Base-by-base conservation (phyloP, 23 red algal genomes). In the Gracilariopsis chorda region DNA sequence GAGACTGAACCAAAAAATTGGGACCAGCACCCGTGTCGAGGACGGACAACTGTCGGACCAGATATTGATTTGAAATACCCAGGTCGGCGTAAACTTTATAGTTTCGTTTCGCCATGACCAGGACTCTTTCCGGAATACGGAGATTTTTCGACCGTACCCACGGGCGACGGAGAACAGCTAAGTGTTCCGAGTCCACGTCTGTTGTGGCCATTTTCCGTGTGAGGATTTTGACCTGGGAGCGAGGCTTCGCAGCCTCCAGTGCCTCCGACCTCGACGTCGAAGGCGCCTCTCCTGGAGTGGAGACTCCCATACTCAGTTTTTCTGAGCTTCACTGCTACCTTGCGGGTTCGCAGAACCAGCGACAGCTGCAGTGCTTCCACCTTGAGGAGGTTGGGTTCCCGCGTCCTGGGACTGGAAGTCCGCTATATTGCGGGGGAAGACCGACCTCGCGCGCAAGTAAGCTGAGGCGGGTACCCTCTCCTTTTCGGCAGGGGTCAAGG, bases 21-120 rank as follows among this genome's bases (percentile, higher is more conserved):
- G 77, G 49, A 25, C 48, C 77, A 8, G 48, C 77, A 25, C 77
- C 77, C 12, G 48, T 82, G 77, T 82, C 2, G 14, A 82, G 55
- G 0, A 82, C 44, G 29, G 77, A 11, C 1, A 82, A 24, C 11
- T 27, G 40, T 42, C 70, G 40, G 29, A 2, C 47, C 70, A 49
- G 2, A 14, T 44, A 40, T 42, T 43, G 47, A 13, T 43, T 12
- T 44, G 70, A 7, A 7, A 49, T 3, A 19, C 70, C 37, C 14
- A 77, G 40, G 40, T 77, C 70, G 40, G 70, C 70, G 47, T 76
- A 44, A 48, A 77, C 70, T 46, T 77, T 49, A 0, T 42, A 77
- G 47, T 43, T 46, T 43, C 70, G 14, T 40, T 77, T 77, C n/a
- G 70, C 14, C 27, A 77, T 32, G 34, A 77, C 40, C 47, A 51